Base-by-base conservation (phyloP, 176 grass and related monocot species). In the Hyparrhenia diplandra region DNA sequence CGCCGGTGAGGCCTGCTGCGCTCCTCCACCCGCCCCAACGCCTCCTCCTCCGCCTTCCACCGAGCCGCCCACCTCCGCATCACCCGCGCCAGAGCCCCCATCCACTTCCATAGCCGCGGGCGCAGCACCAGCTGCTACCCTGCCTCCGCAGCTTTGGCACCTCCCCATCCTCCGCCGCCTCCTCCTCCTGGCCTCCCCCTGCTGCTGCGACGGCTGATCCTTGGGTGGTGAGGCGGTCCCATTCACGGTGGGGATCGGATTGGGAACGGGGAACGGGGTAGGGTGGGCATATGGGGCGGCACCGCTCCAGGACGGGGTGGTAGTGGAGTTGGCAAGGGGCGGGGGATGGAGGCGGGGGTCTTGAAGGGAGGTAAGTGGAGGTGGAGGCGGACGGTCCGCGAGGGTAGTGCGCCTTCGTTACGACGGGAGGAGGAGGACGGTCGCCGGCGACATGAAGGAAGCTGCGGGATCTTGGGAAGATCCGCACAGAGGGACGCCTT, bases 61-160 rank as follows among this genome's bases (percentile, higher is more conserved):
- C 29, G 42, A 75, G 10, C 69, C 89, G 30, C 64, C 85, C 34
- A 36, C 85, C 71, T 89, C 87, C 74, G 37, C 84, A 79, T 85
- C 86, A 66, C n/a, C 78, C 21, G 24, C 72, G 42, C 71, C 92
- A 32, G 36, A 63, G 12, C 86, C 84, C 43, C 89, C 92, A 45
- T 94, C 86, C 27, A 86, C 89, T 84, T 88, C 85, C 92, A 89
- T 91, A 28, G 79, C 86, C 30, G 82, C 83, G 52, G 60, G 37
- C 16, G 30, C 55, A 0, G 45, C 85, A 12, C n/a, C n/a, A n/a
- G n/a, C n/a, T n/a, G 46, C 57, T 64, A 60, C 78, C 77, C 77
- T 8, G 71, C 84, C 74, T 92, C 86, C 78, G 42, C 76, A 21
- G 58, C 63, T 73, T 89, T 85, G 46, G 67, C 80, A 13, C 52